These are phyloP conservation scores for Wallacemonas collosoma DNA, from an alignment of 208 protist species.

Conservation along the genomic window DNA sequence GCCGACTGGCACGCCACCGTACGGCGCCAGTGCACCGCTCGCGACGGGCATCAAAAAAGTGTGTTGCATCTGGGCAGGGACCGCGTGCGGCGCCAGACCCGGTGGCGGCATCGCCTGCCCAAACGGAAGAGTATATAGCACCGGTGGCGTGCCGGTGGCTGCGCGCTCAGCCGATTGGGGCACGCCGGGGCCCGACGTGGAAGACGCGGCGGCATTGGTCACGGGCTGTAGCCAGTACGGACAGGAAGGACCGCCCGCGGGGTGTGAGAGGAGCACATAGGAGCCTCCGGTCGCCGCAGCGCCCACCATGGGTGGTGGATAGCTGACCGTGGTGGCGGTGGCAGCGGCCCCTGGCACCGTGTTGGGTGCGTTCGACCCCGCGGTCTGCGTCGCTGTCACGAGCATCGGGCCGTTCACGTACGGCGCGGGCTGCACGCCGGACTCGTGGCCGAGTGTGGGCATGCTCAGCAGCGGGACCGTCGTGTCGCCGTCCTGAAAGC, in stretches of 20 bases:
- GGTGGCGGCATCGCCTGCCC: background rate
- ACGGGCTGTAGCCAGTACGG: slow-evolving; percentile 16
- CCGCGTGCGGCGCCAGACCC: background rate
- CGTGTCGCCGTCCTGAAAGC: slow-evolving; percentile 1
- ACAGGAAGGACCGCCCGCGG: background rate
- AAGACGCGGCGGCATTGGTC: background rate
- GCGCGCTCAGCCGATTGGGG: too few relatives aligned
- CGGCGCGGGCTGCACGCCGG: background rate
- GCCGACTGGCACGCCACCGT: too few relatives aligned
- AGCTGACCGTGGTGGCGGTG: background rate
- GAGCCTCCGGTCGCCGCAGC: background rate
- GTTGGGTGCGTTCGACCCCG: background rate
- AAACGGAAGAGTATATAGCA: background rate
- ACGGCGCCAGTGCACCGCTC: too few relatives aligned
- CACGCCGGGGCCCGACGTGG: background rate
- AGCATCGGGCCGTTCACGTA: background rate
- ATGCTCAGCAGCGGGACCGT: background rate
- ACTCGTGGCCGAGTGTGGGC: background rate
- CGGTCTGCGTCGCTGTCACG: background rate
- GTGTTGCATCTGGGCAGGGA: background rate
- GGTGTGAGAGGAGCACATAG: background rate
- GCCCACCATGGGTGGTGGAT: background rate
- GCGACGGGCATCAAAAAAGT: background rate
- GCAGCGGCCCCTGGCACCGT: background rate
- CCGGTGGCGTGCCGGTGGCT: background rate